Base-by-base conservation (phyloP, 768 basidiomycete genomes). In the Pleurotus salmoneostramineus region DNA sequence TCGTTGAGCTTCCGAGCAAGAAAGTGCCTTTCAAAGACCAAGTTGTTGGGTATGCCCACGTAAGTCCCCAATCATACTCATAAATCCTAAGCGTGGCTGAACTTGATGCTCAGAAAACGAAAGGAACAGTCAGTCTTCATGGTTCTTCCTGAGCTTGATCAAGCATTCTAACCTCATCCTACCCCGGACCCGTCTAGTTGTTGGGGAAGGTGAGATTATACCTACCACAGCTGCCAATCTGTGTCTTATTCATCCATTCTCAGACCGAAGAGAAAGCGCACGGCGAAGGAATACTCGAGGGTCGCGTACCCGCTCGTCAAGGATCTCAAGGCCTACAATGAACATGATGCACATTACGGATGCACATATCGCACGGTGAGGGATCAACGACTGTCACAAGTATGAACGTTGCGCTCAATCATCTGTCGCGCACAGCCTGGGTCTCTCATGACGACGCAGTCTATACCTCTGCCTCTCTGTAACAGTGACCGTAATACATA, bases 1-100 rank as follows among this genome's bases (percentile, higher is more conserved):
- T 46, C 27, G 21, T 65, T 33, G 70, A 64, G 12, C 49, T 64
- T 42, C 58, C 65, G 10, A 62, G 58, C 50, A 68, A 56, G 34
- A 69, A 73, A 52, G 74, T 79, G 33, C 74, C 83, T 11, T 86
- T 85, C 72, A 85, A 83, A 66, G 83, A 86, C 47, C 76, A 73
- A 58, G 80, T 84, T 6, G 77, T 84, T 47, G 84, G 84, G 83
- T 59, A 27, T 75, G 61, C 43, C 56, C 4, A 31, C 11, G 45
- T 17, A 14, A 68, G 75, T 73, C 45, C 21, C 63, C 32, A 8
- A 31, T 0, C 2, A n/a, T n/a, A 14, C 4, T 12, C 11, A 1
- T 32, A 12, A 33, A 2, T 50, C 3, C 33, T 10, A 5, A n/a
- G 32, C 45, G 31, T 46, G 31, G 45, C 50, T 17, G 14, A 44